phyloP scores from a whole-genome alignment of 306 rosid species.

The Rosa multiflora region DNA sequence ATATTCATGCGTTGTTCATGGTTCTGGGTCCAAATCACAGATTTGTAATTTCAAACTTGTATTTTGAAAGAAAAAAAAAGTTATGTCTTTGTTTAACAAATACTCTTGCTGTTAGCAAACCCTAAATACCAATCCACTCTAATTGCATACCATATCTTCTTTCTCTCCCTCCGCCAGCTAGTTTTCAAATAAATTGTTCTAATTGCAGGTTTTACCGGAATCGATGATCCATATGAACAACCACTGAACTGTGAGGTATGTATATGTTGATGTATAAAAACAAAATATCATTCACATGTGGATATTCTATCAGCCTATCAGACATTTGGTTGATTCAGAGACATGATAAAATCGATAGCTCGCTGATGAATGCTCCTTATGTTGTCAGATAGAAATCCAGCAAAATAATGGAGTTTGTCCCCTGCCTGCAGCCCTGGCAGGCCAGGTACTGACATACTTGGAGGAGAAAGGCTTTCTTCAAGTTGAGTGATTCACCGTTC shows the following conservation, averaged over 20 bases:
- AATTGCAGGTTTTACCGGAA: conserved; percentile 79
- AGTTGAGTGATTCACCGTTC: conserved; percentile 20
- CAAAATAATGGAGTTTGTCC: conserved; percentile 56
- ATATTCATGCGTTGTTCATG: not conserved
- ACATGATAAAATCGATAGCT: not conserved
- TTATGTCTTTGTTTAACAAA: not conserved
- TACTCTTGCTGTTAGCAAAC: not conserved
- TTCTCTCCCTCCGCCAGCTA: not conserved
- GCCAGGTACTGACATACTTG: conserved; percentile 60
- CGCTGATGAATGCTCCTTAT: conserved; percentile 8
- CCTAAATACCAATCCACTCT: not conserved
- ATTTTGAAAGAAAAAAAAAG: not conserved
- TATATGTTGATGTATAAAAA: conserved; percentile 14
- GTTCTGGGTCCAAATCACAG: not conserved
- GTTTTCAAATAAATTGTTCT: not conserved
- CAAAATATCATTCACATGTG: not conserved
- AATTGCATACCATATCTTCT: not conserved
- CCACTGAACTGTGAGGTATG: conserved; percentile 81
- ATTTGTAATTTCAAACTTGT: not conserved
- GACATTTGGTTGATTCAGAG: not conserved
- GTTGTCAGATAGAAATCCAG: conserved; percentile 58
- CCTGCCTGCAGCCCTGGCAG: conserved; percentile 57
- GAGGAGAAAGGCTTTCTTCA: conserved; percentile 70
- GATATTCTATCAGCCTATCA: not conserved
- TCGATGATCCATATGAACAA: conserved; percentile 82